These are phyloP conservation scores for Brasenia schreberi DNA, from an alignment of 164 flowering plant species.

Conservation along the genomic window DNA sequence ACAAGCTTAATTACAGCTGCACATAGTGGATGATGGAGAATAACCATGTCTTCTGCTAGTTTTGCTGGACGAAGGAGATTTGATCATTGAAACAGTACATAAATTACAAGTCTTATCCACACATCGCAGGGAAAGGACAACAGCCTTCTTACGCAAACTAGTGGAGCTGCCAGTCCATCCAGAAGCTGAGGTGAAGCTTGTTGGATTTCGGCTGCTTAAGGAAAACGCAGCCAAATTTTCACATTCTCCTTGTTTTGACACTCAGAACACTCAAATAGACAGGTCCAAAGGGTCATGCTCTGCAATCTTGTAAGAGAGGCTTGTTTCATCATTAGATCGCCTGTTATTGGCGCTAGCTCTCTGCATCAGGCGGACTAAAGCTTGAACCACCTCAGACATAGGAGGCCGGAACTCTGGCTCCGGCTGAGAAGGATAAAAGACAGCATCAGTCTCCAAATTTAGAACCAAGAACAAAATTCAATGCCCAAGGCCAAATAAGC, in stretches of 20 bases:
- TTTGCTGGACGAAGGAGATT: neutral
- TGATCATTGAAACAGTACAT: neutral
- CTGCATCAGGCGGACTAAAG: conserved; percentile 78
- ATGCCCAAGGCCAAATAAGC: too few species aligned
- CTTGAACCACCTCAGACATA: conserved; percentile 94
- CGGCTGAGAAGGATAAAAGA: conserved; percentile 26
- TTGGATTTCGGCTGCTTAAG: neutral
- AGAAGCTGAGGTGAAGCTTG: neutral
- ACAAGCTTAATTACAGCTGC: neutral
- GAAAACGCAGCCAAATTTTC: neutral
- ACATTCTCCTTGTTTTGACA: neutral
- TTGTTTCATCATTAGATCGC: conserved; percentile 68
- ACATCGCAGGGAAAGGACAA: neutral
- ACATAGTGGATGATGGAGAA: neutral
- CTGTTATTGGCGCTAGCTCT: conserved; percentile 69
- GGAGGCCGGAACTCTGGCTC: conserved; percentile 97
- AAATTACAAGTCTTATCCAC: neutral
- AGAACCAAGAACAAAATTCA: neutral
- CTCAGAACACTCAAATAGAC: conserved; percentile 22
- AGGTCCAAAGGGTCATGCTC: conserved; percentile 63
- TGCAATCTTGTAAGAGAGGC: conserved; percentile 51
- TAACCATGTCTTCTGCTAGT: neutral
- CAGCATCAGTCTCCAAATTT: neutral
- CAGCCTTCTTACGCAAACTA: neutral
- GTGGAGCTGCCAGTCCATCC: neutral